Conservation (phyloP, 208 protist species). For the Trypanosoma melophagium region DNA sequence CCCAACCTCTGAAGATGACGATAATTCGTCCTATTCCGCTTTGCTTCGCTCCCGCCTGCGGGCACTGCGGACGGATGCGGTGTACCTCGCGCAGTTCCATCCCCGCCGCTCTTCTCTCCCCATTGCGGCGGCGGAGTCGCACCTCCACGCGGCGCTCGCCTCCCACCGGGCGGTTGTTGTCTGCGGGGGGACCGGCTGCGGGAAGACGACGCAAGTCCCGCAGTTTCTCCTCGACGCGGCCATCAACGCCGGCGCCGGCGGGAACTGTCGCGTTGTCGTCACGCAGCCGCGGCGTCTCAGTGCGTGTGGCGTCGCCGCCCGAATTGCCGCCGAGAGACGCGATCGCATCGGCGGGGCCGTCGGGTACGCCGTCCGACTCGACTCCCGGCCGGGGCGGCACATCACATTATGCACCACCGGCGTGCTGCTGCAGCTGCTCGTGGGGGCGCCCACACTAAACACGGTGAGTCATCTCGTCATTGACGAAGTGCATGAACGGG, state of each 20-base stretch:
- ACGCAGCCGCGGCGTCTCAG: conserved; percentile 98
- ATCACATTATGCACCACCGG: conserved; percentile 98
- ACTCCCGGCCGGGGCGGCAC: conserved; percentile 89
- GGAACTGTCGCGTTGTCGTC: conserved; percentile 79
- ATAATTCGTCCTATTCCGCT: conserved; percentile 35
- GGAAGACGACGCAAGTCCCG: conserved; percentile 92
- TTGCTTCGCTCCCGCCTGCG: conserved; percentile 42
- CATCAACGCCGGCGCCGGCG: conserved; percentile 49
- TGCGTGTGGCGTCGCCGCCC: conserved; percentile 96
- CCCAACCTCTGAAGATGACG: too few species aligned
- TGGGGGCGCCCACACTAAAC: conserved; percentile 81
- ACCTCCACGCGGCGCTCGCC: conserved; percentile 55
- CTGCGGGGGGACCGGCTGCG: conserved; percentile 87
- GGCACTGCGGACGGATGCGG: conserved; percentile 37
- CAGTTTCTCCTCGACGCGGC: conserved; percentile 91
- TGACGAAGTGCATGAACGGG: conserved; percentile 99
- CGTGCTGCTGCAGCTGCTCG: conserved; percentile 96
- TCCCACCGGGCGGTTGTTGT: conserved; percentile 84
- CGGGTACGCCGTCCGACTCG: conserved; percentile 97
- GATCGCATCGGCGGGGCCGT: conserved; percentile 91
- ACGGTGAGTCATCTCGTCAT: conserved; percentile 96
- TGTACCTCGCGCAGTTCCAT: conserved; percentile 59
- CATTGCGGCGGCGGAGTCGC: conserved; percentile 42
- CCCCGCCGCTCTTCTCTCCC: conserved; percentile 62
- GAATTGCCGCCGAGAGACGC: conserved; percentile 96